Base-by-base conservation (phyloP, 345 rosid species). In the Populus euphratica region DNA sequence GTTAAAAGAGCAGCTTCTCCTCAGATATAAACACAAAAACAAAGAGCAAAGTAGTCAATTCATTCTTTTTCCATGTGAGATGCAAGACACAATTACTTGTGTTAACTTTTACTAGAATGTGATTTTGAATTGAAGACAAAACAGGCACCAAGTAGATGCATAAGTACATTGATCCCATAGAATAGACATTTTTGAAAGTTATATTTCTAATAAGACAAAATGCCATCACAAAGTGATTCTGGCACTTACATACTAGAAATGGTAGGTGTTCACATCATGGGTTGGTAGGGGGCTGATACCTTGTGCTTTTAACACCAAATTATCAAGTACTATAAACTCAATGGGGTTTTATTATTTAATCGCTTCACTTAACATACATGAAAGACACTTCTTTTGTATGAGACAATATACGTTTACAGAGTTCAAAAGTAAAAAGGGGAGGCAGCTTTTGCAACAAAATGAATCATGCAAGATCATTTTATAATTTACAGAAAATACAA, bases 1-100 rank as follows among this genome's bases (percentile, higher is more conserved):
- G 20, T 62, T 68, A 65, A 31, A 20, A 23, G 50, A 44, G n/a
- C 23, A 31, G 20, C 33, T 70, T 38, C 59, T 52, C 61, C 33
- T 50, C 69, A 36, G 44, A 36, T 72, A 49, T 44, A 49, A 72
- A 18, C 39, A 25, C 68, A 5, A 67, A 5, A 67, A 56, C 43
- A 78, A 10, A 69, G 13, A 73, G 18, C 50, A 47, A 18, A 13
- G 62, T 63, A 39, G 65, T 76, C 73, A 61, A 70, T 31, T 44
- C 36, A 62, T 21, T 61, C 35, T 13, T 56, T 70, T 61, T 8
- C 36, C 27, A 70, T 10, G 70, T 43, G 17, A 38, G 33, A 68
- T 43, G 21, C 35, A 31, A 72, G 44, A 77, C 38, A 41, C n/a
- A 33, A 67, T 29, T 67, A 47, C 18, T 47, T 47, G 50, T 4